Evolutionary conservation across 139 green algal genomes (phyloP).

Genomic region (Chlorella sp.): DNA sequence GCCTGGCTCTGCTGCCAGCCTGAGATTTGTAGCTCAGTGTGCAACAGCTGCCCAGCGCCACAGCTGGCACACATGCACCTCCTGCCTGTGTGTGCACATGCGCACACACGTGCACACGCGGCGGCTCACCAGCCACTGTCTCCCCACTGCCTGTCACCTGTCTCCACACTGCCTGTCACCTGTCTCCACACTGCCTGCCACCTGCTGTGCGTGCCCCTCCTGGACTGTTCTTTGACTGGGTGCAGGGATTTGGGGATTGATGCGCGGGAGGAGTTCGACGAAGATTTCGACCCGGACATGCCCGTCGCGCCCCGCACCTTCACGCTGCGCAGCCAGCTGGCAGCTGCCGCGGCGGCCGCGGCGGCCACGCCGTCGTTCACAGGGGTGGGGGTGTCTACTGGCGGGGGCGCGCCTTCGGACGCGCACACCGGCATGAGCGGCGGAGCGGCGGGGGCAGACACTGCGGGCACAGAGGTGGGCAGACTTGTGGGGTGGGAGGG

Average conservation of each 20-base stretch:
- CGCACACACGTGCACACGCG: too few species aligned
- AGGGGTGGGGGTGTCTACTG: constrained; percentile 5
- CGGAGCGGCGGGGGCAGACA: neutral
- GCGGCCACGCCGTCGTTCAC: constrained; percentile 1
- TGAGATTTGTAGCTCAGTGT: too few species aligned
- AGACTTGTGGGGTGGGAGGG: neutral
- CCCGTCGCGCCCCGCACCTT: constrained; percentile 18
- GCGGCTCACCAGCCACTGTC: neutral
- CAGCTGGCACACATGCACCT: neutral
- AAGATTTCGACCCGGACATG: neutral
- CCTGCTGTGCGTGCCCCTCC: too few species aligned
- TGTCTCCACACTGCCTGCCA: neutral
- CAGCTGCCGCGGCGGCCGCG: neutral
- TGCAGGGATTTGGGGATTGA: constrained; percentile 12
- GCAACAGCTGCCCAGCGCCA: too few species aligned
- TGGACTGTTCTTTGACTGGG: neutral
- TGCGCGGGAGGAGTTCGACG: neutral
- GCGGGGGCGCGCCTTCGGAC: constrained; percentile 6
- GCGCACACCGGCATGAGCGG: neutral
- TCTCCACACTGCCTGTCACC: too few species aligned
- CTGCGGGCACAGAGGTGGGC: constrained; percentile 8
- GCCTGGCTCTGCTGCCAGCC: too few species aligned
- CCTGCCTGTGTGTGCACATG: too few species aligned
- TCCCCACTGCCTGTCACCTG: too few species aligned
- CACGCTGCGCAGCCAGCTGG: constrained; percentile 14